A percentile compares a stretch with the other conserved stretches of the same genome.
Evolutionary conservation across 2,329 filamentous ascomycete genomes (phyloP).

Genomic region (Cladophialophora immunda): DNA sequence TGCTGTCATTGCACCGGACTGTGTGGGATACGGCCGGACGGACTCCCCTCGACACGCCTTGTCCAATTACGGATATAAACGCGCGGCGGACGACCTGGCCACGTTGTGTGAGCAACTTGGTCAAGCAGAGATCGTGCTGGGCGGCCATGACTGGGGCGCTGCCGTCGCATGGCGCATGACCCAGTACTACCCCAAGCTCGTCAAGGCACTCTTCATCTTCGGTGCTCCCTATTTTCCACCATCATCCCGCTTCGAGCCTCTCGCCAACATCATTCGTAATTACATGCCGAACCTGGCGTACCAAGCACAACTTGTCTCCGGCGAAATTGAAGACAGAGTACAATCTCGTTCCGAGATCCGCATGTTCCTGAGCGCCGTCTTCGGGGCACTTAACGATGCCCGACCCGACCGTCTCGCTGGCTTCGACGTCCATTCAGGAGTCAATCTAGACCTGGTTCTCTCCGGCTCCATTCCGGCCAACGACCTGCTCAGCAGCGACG

Average conservation of each 20-base stretch:
- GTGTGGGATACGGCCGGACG: conserved; percentile 85
- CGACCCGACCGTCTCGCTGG: neutral
- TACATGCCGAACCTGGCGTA: neutral
- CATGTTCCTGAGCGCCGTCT: neutral
- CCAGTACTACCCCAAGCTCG: conserved; percentile 75
- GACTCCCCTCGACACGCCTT: conserved; percentile 63
- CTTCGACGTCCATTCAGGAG: neutral
- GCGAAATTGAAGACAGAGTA: neutral
- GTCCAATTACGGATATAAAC: conserved; percentile 74
- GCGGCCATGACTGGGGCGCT: conserved; percentile 94
- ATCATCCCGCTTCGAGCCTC: conserved; percentile 59
- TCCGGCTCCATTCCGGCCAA: neutral
- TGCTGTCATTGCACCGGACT: conserved; percentile 83
- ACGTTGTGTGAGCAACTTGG: conserved; percentile 70
- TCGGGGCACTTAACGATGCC: neutral
- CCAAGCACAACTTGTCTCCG: neutral
- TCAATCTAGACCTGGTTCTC: neutral
- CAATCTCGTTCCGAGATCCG: neutral
- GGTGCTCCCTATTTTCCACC: conserved; percentile 78
- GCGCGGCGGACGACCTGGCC: conserved; percentile 77
- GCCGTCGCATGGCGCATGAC: conserved; percentile 77
- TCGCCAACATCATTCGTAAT: conserved; percentile 51
- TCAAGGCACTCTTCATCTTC: conserved; percentile 78
- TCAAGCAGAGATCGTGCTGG: conserved; percentile 73
- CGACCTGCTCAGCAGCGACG: conserved; percentile 69